Evolutionary conservation across 495 filamentous ascomycete species (phyloP).

Genomic region (Aspergillus wentii): DNA sequence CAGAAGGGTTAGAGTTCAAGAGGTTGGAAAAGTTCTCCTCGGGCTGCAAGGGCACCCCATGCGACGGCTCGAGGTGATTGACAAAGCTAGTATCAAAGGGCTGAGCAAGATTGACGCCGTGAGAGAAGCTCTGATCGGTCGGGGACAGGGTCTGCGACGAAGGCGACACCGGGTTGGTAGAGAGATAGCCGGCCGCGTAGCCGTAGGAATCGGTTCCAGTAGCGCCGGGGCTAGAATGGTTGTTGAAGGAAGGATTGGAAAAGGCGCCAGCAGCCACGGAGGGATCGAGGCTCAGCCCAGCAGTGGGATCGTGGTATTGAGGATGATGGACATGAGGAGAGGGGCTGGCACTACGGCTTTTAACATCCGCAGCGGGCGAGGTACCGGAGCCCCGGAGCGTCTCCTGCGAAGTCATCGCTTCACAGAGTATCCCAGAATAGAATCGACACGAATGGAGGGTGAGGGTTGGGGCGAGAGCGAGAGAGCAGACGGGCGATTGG

Average conservation of each 20-base stretch:
- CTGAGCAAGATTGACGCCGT: constrained; percentile 31
- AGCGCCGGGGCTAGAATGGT: constrained; percentile 16
- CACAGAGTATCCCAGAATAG: constrained; percentile 22
- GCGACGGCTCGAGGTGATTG: constrained; percentile 29
- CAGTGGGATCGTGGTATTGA: constrained; percentile 31
- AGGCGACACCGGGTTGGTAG: constrained; percentile 15
- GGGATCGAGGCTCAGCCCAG: constrained; percentile 33
- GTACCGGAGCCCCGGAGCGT: constrained; percentile 23
- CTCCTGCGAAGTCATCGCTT: constrained; percentile 37
- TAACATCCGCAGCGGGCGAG: constrained; percentile 18
- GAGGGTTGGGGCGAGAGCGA: constrained; percentile 7
- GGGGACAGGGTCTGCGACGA: constrained; percentile 25
- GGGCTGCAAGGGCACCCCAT: constrained; percentile 17
- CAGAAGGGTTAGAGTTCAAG: constrained; percentile 28
- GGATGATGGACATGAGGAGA: constrained; percentile 30
- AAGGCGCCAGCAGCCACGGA: constrained; percentile 31
- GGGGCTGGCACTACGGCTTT: constrained; percentile 40
- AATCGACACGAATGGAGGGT: constrained; percentile 20
- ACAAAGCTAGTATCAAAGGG: constrained; percentile 33
- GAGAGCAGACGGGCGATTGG: constrained; percentile 8
- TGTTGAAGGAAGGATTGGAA: constrained; percentile 20
- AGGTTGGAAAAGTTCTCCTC: constrained; percentile 39
- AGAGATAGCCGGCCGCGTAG: constrained; percentile 27
- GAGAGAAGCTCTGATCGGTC: constrained; percentile 27
- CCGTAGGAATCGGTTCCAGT: constrained; percentile 24